phyloP scores from a whole-genome alignment of 2,329 filamentous ascomycete genomes.

The Colletotrichum eleusines region DNA sequence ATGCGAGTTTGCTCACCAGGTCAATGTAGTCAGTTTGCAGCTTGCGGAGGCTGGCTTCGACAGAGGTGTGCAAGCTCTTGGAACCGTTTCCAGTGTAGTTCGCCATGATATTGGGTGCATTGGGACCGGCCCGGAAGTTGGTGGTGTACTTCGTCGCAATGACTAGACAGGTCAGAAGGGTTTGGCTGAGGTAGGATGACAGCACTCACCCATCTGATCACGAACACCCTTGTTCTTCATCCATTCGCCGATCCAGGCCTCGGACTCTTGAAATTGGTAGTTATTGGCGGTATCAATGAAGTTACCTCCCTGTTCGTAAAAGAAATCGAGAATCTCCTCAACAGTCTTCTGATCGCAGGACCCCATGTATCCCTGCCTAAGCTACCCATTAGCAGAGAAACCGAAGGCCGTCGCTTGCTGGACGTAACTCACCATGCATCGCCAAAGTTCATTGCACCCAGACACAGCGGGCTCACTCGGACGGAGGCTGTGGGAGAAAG shows the following conservation, averaged over 20 bases:
- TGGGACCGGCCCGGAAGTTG: conserved; percentile 62
- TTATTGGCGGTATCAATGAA: conserved; percentile 80
- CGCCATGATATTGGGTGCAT: conserved; percentile 58
- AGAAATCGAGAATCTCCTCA: conserved; percentile 75
- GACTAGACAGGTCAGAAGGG: conserved; percentile 54
- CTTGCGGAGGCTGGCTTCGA: conserved; percentile 69
- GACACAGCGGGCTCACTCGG: conserved; percentile 74
- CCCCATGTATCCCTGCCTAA: conserved; percentile 69
- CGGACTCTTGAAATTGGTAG: conserved; percentile 73
- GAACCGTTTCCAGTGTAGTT: conserved; percentile 71
- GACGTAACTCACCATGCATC: conserved; percentile 57
- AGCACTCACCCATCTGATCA: conserved; percentile 69
- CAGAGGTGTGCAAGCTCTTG: conserved; percentile 69
- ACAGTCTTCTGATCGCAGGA: conserved; percentile 72
- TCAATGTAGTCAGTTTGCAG: conserved; percentile 78
- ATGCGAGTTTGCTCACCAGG: conserved; percentile 55
- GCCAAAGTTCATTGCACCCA: conserved; percentile 76
- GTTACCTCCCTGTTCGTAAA: conserved; percentile 73
- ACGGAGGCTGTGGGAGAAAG: conserved; percentile 75
- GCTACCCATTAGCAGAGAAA: conserved; percentile 8
- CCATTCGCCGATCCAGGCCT: conserved; percentile 78
- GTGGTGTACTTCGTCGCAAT: conserved; percentile 78
- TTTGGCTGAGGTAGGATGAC: background rate
- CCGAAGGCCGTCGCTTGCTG: too few species aligned
- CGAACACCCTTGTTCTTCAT: conserved; percentile 73